These are phyloP conservation scores for Trichophyton mentagrophytes DNA, from an alignment of 2,329 filamentous ascomycete species.

Conservation along the genomic window DNA sequence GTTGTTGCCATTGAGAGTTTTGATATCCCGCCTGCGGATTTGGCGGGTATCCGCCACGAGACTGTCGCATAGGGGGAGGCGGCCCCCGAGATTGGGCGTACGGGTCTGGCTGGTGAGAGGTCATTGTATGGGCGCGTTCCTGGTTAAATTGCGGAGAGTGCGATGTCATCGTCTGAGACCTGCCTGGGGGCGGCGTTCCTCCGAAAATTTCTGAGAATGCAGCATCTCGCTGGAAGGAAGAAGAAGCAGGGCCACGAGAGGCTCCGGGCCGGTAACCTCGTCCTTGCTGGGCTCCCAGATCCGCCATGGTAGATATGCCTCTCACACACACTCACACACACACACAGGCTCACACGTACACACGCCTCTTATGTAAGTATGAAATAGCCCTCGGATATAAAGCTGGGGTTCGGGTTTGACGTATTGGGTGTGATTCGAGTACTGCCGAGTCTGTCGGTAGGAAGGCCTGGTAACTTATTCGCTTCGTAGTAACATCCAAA, in stretches of 20 bases:
- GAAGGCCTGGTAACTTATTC: neutral
- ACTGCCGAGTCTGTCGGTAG: neutral
- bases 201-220: slow-evolving; percentile 96
- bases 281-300: slow-evolving; percentile 50
- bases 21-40: slow-evolving; percentile 29
- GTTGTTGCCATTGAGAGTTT: slow-evolving; percentile 23
- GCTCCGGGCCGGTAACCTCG: slow-evolving; percentile 44
- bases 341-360: neutral
- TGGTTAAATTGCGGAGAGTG: slow-evolving; percentile 50
- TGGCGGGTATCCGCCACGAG: slow-evolving; percentile 33
- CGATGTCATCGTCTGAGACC: slow-evolving; percentile 91
- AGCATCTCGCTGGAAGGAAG: slow-evolving; percentile 65
- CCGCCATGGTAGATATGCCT: slow-evolving; percentile 39
- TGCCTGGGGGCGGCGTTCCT: slow-evolving; percentile 67
- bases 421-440: neutral
- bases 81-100: slow-evolving; percentile 28
- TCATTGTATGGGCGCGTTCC: slow-evolving; percentile 71
- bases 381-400: neutral
- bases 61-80: slow-evolving; percentile 30
- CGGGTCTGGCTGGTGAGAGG: slow-evolving; percentile 38
- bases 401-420: neutral
- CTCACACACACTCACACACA: too few relatives aligned
- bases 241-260: slow-evolving; percentile 40
- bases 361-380: neutral
- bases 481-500: slow-evolving; percentile 2